Base-by-base conservation (phyloP, 1,284 basidiomycete genomes). In the Boletus mariae region DNA sequence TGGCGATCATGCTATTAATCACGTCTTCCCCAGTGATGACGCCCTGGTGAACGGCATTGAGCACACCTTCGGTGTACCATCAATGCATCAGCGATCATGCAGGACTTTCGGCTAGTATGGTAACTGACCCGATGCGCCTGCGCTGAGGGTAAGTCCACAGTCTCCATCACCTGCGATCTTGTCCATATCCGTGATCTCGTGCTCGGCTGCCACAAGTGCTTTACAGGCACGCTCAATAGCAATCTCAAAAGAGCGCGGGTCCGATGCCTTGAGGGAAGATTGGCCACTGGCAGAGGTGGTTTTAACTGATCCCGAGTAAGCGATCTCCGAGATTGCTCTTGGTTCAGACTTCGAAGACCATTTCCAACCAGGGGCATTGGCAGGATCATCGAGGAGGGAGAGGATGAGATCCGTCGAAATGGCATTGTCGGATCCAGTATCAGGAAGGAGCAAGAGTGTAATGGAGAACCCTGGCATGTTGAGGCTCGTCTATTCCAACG, bases 381-480 rank as follows among this genome's bases (percentile, higher is more conserved):
- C 78, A 10, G 79, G 78, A 15, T 86, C 86, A 62, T 97, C 94
- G 28, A 98, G 77, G 15, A 91, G 80, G 13, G 83, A 80, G 29
- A 97, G 78, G 54, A 96, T 72, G 13, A 80, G 61, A n/a, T 76
- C 71, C 4, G 72, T 56, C 5, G 77, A 70, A 46, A 79, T 71
- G 3, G 64, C 61, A 42, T 63, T 54, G 65, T 59, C 43, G 77
- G 75, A 35, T 66, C 68, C 38, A 9, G 70, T 59, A 9, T 71
- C 67, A 0, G 93, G 91, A 7, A 97, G 83, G 28, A 93, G 82
- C 12, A 97, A 78, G 11, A 94, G 78, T 0, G 94, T 92, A 57
- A 98, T 74, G 5, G 92, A 94, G 73, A 97, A 95, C 2, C 95
- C 94, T 31, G 94, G 92, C 89, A 97, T 94, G 73, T 94, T 93